Conservation (phyloP, 2,329 filamentous ascomycete species). For the Metarhizium humberi region DNA sequence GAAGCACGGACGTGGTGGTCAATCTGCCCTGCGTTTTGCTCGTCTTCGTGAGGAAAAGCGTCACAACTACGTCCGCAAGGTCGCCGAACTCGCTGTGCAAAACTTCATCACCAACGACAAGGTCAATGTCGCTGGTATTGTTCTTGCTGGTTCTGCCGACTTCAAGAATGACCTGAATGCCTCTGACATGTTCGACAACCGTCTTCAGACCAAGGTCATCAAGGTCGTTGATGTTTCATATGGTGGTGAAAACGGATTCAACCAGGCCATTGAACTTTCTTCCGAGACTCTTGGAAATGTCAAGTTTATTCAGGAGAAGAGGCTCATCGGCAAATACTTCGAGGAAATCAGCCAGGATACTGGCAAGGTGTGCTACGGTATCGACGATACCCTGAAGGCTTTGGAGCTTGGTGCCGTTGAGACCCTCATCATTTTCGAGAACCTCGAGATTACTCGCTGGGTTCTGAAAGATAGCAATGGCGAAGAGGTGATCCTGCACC, state of each 20-base stretch:
- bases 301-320: constrained; percentile 99
- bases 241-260: constrained; percentile 98
- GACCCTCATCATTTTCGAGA: constrained; percentile 93
- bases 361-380: constrained; percentile 93
- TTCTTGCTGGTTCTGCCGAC: constrained; percentile 93
- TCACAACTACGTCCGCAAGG: constrained; percentile 99
- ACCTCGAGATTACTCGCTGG: constrained; percentile 91
- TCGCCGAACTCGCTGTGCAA: constrained; percentile 93
- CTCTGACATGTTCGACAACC: constrained; percentile 93
- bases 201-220: constrained; percentile 90
- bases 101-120: constrained; percentile 99
- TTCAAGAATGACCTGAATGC: constrained; percentile 99
- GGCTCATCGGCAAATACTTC: constrained; percentile 97
- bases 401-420: constrained; percentile 93
- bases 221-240: constrained; percentile 99
- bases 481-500: constrained; percentile 68
- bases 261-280: constrained; percentile 94
- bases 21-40: constrained; percentile 97
- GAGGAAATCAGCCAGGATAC: constrained; percentile 98
- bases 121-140: constrained; percentile 91
- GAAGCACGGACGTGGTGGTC: constrained; percentile 99
- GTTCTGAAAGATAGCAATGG: constrained; percentile 72
- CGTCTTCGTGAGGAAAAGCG: constrained; percentile 99
- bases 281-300: constrained; percentile 95
- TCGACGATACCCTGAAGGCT: constrained; percentile 95